These are phyloP conservation scores for Dentipellis fragilis DNA, from an alignment of 768 basidiomycete genomes.

Conservation along the genomic window DNA sequence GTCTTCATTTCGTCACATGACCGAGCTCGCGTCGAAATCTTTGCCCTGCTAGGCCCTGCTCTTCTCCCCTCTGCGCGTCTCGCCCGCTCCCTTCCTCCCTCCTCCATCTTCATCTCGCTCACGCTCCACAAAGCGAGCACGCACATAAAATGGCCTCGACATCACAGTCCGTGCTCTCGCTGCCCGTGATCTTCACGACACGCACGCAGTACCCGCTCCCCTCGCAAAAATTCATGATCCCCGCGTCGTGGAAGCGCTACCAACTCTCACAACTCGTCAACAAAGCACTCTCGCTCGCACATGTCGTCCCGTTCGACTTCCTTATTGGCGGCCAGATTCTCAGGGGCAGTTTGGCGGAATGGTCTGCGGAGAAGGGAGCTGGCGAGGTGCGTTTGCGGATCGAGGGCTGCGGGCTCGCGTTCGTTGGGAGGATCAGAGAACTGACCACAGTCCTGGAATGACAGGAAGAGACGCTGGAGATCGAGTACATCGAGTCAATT, in stretches of 20 bases:
- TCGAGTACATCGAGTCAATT: constrained; percentile 14
- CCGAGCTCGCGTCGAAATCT: not conserved
- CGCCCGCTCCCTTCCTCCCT: too few species aligned
- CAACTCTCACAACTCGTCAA: constrained; percentile 96
- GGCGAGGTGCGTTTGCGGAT: constrained; percentile 44
- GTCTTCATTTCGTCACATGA: not conserved
- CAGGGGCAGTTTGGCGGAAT: constrained; percentile 58
- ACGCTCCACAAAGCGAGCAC: too few species aligned
- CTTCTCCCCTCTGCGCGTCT: not conserved
- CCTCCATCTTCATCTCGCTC: too few species aligned
- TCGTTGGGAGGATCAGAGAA: not conserved
- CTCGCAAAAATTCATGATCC: constrained; percentile 87
- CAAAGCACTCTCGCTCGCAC: constrained; percentile 70
- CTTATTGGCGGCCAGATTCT: constrained; percentile 77
- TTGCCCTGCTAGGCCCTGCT: not conserved
- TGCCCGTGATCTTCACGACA: constrained; percentile 66
- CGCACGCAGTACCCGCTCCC: constrained; percentile 67
- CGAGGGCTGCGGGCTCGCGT: not conserved
- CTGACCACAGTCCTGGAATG: not conserved
- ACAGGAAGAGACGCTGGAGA: constrained; percentile 64
- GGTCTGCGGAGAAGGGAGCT: constrained; percentile 59
- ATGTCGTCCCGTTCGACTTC: constrained; percentile 89
- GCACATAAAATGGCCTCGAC: not conserved
- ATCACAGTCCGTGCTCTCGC: constrained; percentile 20
- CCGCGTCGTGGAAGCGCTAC: constrained; percentile 83